Evolutionary conservation across 1,139 yeast species (phyloP), one percentile per base, ranked within the genome.

Genomic region (Zygotorulaspora mrakii): DNA sequence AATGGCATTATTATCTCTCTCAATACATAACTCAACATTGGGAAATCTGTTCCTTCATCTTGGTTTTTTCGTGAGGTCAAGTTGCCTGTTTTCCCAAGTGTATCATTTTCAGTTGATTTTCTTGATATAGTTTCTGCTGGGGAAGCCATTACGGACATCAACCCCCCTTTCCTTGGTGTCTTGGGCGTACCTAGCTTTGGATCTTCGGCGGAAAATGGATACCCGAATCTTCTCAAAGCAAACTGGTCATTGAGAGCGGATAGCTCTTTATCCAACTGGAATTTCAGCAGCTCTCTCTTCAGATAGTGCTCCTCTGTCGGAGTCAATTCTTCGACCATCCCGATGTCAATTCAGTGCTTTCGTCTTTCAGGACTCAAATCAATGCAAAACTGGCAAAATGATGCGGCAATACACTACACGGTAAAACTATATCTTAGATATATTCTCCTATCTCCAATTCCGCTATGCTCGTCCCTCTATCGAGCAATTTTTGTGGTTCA

Each of bases 231-330:
- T 40, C 81, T 69, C 44, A 87, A 65, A 35, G 88, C 78, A 27
- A 74, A 64, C 38, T 77, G 73, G 46, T 78, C 76, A 40, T 77
- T 73, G 37, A 88, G 65, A 23, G 63, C 61, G 27, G 67, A 74
- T 31, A 87, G 68, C 61, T 89, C 97, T 5, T 71, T 61, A 17
- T 72, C 70, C 26, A 88, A 64, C 53, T 84, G 75, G 11, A 73
- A 67, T 48, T 78, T 75, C 23, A 89, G 65, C 25, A 89, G 69
- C 61, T 83, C 88, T 53, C 94, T 77, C 64, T 89, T 89, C 42
- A 89, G 70, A 59, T 84, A 85, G 55, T 89, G 96, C 62, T 86
- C 94, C 57, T 85, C 82, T 0, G 74, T 68, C 2, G 82, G 74
- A n/a, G 70, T 62, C 35, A 76, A 49, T n/a, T 24, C 27, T 11